Base-by-base conservation (phyloP, 2,329 filamentous ascomycete species). In the Sporothrix schenckii region DNA sequence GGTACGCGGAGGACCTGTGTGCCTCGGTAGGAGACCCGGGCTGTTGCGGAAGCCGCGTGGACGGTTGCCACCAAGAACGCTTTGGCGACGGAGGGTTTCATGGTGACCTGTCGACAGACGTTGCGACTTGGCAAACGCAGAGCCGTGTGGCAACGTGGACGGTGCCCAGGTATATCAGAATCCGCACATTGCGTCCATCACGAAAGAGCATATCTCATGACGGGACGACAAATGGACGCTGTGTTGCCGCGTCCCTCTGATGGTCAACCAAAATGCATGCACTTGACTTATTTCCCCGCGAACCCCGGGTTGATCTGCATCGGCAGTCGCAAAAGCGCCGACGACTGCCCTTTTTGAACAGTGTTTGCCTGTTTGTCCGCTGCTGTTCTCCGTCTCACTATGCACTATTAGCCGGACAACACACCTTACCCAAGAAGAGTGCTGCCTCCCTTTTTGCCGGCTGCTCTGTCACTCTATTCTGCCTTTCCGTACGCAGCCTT, bases 1-100 rank as follows among this genome's bases (percentile, higher is more conserved):
- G 79, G 75, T n/a, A 84, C 19, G 24, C 81, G 81, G 67, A 81
- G 79, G n/a, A 82, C 82, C 72, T 83, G 82, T 77, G 81, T 60
- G 4, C 82, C 82, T 68, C 81, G 76, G 70, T 84, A 85, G 0
- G 69, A 70, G 9, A 70, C 61, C 4, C 21, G 34, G 6, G 58
- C 61, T 39, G 60, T 41, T 10, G 21, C 44, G 3, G 34, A 11
- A 9, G 30, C 27, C 4, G 4, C 14, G 30, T 30, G 27, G 14
- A 47, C 34, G 21, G 44, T 19, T 2, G 21, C n/a, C 5, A 27
- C 39, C 6, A 27, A 10, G 13, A 63, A 4, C 7, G 58, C n/a
- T 2, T 21, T 30, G 2, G 7, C 10, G 5, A 60, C 2, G 11
- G 41, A 27, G 58, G 16, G 14, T 41, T 47, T 63, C 58, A 63